phyloP scores from a whole-genome alignment of 257 asterid genomes.

The Cordia subcordata region DNA sequence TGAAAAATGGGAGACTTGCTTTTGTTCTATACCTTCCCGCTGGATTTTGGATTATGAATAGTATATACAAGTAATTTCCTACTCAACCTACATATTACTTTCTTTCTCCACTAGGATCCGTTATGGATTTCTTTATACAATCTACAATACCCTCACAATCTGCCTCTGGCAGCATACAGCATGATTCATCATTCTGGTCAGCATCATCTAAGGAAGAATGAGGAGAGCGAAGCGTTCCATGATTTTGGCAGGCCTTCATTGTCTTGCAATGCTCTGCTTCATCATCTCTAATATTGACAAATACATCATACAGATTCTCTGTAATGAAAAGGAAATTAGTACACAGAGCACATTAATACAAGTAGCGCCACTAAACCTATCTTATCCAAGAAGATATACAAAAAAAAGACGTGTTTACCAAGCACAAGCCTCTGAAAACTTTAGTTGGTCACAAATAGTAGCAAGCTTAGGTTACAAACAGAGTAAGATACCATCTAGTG shows the following conservation, averaged over 20 bases:
- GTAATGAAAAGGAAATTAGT: conserved; percentile 7
- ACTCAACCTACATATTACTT: neutral
- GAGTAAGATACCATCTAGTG: too few species aligned
- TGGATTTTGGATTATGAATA: too few species aligned
- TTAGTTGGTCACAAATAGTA: too few species aligned
- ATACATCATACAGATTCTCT: conserved; percentile 87
- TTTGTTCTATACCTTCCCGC: too few species aligned
- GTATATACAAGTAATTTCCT: too few species aligned
- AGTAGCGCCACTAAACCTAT: neutral
- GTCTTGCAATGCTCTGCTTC: conserved; percentile 99
- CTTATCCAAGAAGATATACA: too few species aligned
- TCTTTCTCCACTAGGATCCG: conserved; percentile 28
- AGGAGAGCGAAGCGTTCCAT: conserved; percentile 85
- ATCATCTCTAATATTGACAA: conserved; percentile 80
- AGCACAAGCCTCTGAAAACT: too few species aligned
- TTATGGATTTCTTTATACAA: conserved; percentile 59
- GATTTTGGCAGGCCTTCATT: conserved; percentile 94
- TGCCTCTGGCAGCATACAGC: conserved; percentile 35
- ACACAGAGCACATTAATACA: neutral
- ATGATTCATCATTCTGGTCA: conserved; percentile 31
- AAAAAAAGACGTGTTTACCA: too few species aligned
- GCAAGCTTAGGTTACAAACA: too few species aligned
- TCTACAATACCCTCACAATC: conserved; percentile 81
- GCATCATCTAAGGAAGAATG: conserved; percentile 37
- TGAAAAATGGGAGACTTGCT: too few species aligned